A percentile compares a stretch with the other conserved stretches of the same genome.
Evolutionary conservation across 495 filamentous ascomycete genomes (phyloP).

Genomic region (Aspergillus wentii): DNA sequence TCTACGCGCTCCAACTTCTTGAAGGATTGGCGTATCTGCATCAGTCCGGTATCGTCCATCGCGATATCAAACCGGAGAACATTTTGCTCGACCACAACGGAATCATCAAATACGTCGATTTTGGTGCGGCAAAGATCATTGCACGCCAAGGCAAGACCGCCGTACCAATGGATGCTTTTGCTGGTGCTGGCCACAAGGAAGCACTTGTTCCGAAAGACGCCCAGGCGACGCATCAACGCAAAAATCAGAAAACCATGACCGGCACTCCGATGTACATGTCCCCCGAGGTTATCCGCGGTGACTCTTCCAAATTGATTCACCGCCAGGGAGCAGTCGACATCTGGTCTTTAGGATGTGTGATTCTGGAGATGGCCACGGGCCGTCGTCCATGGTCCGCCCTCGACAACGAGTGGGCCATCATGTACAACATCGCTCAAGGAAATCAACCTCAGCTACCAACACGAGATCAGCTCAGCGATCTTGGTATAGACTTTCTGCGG

Average conservation of each 20-base stretch:
- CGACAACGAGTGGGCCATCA: conserved; percentile 99
- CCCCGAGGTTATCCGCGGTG: conserved; percentile 92
- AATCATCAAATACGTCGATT: conserved; percentile 98
- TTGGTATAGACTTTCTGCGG: conserved; percentile 83
- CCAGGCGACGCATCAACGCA: conserved; percentile 33
- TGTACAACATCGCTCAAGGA: conserved; percentile 99
- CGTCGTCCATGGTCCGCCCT: conserved; percentile 93
- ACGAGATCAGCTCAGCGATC: conserved; percentile 74
- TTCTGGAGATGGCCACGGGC: conserved; percentile 96
- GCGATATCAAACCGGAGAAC: conserved; percentile 98
- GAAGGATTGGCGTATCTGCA: conserved; percentile 95
- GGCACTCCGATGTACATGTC: conserved; percentile 99
- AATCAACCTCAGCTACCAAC: conserved; percentile 82
- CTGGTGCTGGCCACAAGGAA: conserved; percentile 33
- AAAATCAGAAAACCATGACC: conserved; percentile 87
- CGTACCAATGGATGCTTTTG: conserved; percentile 52
- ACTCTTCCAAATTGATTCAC: conserved; percentile 42
- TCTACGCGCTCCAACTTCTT: conserved; percentile 92
- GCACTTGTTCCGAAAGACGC: conserved; percentile 24
- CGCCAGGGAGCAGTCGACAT: conserved; percentile 91
- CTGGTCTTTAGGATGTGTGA: conserved; percentile 95
- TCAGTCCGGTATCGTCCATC: conserved; percentile 82
- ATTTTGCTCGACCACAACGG: conserved; percentile 97
- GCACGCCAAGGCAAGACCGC: conserved; percentile 89
- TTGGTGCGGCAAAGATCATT: conserved; percentile 96